phyloP scores from a whole-genome alignment of 371 early-diverging fungal species.

The Gilbertella persicaria region DNA sequence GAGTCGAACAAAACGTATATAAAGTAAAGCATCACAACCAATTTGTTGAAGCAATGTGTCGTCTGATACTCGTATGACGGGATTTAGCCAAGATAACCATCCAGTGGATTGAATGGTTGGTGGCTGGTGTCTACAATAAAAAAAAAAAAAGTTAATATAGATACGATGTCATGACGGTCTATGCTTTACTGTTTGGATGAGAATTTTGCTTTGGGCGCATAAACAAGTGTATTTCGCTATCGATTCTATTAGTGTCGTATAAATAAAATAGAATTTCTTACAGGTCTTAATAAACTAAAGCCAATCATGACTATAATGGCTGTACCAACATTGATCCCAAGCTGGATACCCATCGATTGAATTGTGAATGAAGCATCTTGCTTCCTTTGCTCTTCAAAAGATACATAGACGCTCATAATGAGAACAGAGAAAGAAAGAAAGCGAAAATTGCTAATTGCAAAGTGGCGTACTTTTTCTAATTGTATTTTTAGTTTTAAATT shows the following conservation, averaged over 20 bases:
- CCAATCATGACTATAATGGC: conserved; percentile 48
- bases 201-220: conserved; percentile 47
- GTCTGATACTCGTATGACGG: conserved; percentile 62
- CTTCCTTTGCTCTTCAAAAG: conserved; percentile 33
- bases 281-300: conserved; percentile 50
- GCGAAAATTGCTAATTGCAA: no score
- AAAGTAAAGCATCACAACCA: conserved; percentile 82
- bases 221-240: conserved; percentile 45
- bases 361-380: conserved; percentile 45
- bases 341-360: conserved; percentile 49
- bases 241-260: no score
- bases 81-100: conserved; percentile 69
- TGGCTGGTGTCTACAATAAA: conserved; percentile 62
- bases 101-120: conserved; percentile 55
- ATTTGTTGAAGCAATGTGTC: conserved; percentile 59
- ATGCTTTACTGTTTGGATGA: conserved; percentile 37
- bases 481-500: not conserved
- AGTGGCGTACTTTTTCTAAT: not conserved
- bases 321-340: conserved; percentile 50
- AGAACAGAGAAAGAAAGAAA: conserved; percentile 2
- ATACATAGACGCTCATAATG: conserved; percentile 24
- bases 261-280: conserved; percentile 10
- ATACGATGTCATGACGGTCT: not conserved
- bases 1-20: conserved; percentile 71
- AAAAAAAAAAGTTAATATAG: no score